Conservation (phyloP, 257 asterid genomes). For the Solanum habrochaites region DNA sequence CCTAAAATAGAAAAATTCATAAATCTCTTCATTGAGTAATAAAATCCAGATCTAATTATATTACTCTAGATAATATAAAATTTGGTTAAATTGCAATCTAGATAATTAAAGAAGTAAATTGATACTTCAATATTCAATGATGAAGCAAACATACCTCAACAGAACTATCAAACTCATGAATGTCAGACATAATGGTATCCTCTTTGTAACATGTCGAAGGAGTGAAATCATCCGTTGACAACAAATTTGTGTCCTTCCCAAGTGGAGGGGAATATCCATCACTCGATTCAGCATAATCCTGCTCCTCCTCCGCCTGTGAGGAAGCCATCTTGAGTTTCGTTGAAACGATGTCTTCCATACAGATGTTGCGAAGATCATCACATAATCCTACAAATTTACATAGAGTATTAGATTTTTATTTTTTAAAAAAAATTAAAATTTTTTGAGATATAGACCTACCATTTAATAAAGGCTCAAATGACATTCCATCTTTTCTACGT, state of each 20-base stretch:
- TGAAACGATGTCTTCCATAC: neutral
- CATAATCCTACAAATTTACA: neutral
- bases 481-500: slow-evolving; percentile 24
- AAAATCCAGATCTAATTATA: neutral
- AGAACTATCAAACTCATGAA: too few species aligned
- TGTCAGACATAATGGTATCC: too few species aligned
- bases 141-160: too few species aligned
- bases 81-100: too few species aligned
- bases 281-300: neutral
- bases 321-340: neutral
- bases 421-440: too few species aligned
- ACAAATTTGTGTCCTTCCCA: too few species aligned
- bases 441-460: slow-evolving; percentile 26
- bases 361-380: neutral
- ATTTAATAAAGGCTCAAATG: slow-evolving; percentile 35
- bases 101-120: too few species aligned
- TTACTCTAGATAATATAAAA: neutral
- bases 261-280: neutral
- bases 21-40: neutral
- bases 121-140: too few species aligned
- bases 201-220: too few species aligned
- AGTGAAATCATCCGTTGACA: too few species aligned
- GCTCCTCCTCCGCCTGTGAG: neutral
- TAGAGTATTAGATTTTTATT: too few species aligned
- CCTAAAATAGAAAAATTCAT: neutral